Conservation (phyloP, 2,329 filamentous ascomycete species). For the Trichophyton benhamiae region DNA sequence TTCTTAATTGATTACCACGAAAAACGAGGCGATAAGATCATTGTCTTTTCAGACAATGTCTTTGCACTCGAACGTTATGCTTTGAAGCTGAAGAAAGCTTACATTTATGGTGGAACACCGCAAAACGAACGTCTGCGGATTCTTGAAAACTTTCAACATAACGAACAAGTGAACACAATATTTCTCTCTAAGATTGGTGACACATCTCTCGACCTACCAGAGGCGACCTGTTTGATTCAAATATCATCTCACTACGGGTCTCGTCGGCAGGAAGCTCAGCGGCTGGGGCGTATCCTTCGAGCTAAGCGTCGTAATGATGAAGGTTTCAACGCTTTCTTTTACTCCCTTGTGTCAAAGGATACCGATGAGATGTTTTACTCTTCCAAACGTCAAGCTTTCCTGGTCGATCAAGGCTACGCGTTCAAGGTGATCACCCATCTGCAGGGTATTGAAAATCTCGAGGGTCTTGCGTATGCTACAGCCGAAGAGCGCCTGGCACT, state of each 20-base stretch:
- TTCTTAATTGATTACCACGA: conserved; percentile 98
- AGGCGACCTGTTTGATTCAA: conserved; percentile 92
- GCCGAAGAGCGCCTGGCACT: conserved; percentile 72
- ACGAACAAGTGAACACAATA: conserved; percentile 77
- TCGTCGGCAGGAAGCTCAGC: conserved; percentile 88
- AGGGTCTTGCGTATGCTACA: conserved; percentile 66
- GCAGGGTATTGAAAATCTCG: conserved; percentile 75
- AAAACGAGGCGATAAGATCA: conserved; percentile 87
- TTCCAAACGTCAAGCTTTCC: conserved; percentile 87
- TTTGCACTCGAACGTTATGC: conserved; percentile 84
- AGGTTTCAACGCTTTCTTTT: conserved; percentile 98
- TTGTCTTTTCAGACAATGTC: conserved; percentile 96
- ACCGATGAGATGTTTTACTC: conserved; percentile 98
- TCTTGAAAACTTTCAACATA: conserved; percentile 89
- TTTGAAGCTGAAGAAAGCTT: conserved; percentile 69
- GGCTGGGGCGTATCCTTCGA: conserved; percentile 80
- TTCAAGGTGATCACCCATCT: conserved; percentile 98
- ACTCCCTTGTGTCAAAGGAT: conserved; percentile 92
- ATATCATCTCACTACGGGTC: conserved; percentile 97
- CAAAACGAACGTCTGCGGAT: conserved; percentile 78
- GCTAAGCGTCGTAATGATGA: conserved; percentile 95
- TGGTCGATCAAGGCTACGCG: conserved; percentile 95
- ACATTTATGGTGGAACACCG: conserved; percentile 79
- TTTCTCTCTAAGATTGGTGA: conserved; percentile 97
- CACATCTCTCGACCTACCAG: conserved; percentile 91